Conservation (phyloP, 106 monocot species). For the Acorus calamus region DNA sequence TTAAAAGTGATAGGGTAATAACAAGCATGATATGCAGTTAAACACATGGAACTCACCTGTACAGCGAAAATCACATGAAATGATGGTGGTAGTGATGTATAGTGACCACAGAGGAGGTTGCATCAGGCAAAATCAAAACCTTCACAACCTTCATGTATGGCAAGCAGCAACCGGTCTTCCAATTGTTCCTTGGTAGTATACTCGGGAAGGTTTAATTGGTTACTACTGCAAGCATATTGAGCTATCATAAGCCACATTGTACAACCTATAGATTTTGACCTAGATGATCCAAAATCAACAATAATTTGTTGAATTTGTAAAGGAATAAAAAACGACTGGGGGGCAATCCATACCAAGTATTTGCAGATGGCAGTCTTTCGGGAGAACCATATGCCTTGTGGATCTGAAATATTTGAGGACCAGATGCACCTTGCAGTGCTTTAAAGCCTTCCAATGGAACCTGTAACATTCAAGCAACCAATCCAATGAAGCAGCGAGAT, state of each 20-base stretch:
- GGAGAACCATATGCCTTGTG: constrained; percentile 83
- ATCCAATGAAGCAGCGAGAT: too few relatives aligned
- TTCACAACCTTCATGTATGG: constrained; percentile 80
- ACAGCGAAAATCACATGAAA: too few relatives aligned
- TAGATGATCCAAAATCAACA: too few relatives aligned
- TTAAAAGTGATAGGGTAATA: too few relatives aligned
- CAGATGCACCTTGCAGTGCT: constrained; percentile 68
- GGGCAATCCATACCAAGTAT: constrained; percentile 44
- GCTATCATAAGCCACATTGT: too few relatives aligned
- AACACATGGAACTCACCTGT: too few relatives aligned
- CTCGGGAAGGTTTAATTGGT: constrained; percentile 69
- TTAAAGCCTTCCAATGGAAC: constrained; percentile 75
- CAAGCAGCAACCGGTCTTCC: constrained; percentile 54
- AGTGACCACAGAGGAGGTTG: neutral
- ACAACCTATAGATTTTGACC: too few relatives aligned
- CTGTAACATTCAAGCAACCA: constrained; percentile 14
- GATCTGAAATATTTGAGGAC: constrained; percentile 66
- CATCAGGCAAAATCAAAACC: constrained; percentile 75
- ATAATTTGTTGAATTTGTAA: too few relatives aligned
- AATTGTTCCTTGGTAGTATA: constrained; percentile 62
- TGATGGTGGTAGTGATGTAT: too few relatives aligned
- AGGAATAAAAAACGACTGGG: too few relatives aligned
- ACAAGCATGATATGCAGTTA: too few relatives aligned
- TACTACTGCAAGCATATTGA: constrained; percentile 33
- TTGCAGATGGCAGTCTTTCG: constrained; percentile 65